Evolutionary conservation across 2,329 filamentous ascomycete species (phyloP), one percentile per base, ranked within the genome.

Genomic region (Exophiala sp.): DNA sequence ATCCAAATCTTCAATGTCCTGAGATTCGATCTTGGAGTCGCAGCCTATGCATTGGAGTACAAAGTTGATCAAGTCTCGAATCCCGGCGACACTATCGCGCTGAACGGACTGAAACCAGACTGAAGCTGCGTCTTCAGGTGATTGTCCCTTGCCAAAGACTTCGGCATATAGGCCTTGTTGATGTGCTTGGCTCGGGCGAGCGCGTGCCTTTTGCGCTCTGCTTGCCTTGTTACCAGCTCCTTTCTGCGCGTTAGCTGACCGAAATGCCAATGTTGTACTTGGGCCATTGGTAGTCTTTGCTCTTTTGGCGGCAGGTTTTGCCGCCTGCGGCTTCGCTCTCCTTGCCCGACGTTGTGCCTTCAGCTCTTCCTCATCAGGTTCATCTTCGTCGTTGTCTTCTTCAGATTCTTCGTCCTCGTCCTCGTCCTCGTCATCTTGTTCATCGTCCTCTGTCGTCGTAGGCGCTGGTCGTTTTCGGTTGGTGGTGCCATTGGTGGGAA

Each of bases 1-100:
- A 68, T 99, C 94, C 6, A 90, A 84, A 68, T 99, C 92, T 61
- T 86, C 84, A 60, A 96, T 89, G 68, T 97, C 91, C 67, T 94
- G 85, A 36, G 83, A 81, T 8, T 86, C 87, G 50, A 99, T 83
- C 62, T 87, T 81, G 50, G 89, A 78, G 50, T 89, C 83, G 68
- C 91, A 95, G 29, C 94, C 94, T 14, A 91, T 84, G 58, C 88
- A 81, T 62, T 78, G 77, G 14, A 86, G 70, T 18, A 85, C 75
- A 50, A 86, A 80, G 64, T 84, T 86, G 66, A 86, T 72, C 48
- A 86, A 66, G 54, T 84, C 80, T 43, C 77, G 74, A 62, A 86
- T 69, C 5, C 80, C 81, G 35, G 69, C 68, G 18, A 78, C 71
- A 60, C 81, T 80, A 60, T 84, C 71, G 47, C 78, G 71, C 48